Evolutionary conservation across 2,329 filamentous ascomycete genomes (phyloP), one percentile per base, ranked within the genome.

Genomic region (Dendrostoma leiphaemia): DNA sequence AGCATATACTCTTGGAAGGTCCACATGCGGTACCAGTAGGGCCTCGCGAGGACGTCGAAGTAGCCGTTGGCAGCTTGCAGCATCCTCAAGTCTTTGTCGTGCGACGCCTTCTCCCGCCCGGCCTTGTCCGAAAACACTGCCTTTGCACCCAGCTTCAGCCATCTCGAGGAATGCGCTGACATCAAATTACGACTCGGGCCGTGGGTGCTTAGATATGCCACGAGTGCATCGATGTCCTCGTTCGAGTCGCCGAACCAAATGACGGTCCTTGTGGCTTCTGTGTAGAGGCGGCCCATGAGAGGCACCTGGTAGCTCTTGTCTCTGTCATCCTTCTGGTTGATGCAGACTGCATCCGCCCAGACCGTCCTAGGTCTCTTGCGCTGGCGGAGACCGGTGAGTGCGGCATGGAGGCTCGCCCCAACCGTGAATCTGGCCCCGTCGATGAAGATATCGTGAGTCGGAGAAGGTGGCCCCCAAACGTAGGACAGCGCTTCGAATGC

Each of bases 271-370:
- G 24, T 38, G 2, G 49, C 38, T 4, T 35, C 31, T 4, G 28
- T 29, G 32, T 53, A 56, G 2, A 53, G 40, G 1, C 49, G 44
- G 12, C 28, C 17, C 54, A 53, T 53, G 24, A 51, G 34, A 3
- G 48, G 28, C 13, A 51, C 48, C 21, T 56, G 54, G 13, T 28
- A 38, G 6, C 15, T 17, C 19, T 56, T 48, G 24, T 56, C 54
- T 10, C 17, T 6, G 1, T 8, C 4, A 1, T 49, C 19, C 0
- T 47, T 7, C 35, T 56, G 54, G 21, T 56, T 48, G 26, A 53
- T 51, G 47, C 63, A 67, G 9, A 67, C 43, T n/a, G 63, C 59
- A 51, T 67, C 66, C 10, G 65, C 57, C 66, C 65, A 67, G 1
- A 67, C 21, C 19, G 17, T n/a, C 5, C 26, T 15, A 15, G 47